These are phyloP conservation scores for Aspergillus diversus DNA, from an alignment of 495 filamentous ascomycete genomes.

Conservation along the genomic window DNA sequence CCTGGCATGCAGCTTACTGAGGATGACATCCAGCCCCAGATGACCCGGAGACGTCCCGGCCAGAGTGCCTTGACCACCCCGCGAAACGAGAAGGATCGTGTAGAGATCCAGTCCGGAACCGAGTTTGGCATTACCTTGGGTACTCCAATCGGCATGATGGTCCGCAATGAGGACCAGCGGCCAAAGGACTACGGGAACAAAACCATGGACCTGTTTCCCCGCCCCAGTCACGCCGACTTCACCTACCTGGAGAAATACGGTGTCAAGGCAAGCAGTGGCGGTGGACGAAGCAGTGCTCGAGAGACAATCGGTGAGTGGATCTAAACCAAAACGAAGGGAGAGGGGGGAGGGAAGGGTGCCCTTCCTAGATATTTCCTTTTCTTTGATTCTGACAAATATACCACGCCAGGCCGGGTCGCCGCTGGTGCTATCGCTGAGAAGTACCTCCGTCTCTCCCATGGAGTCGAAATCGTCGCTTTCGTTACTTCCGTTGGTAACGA, in stretches of 20 bases:
- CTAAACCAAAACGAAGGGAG: background rate
- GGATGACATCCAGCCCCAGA: conserved; percentile 90
- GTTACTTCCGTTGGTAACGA: conserved; percentile 82
- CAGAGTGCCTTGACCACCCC: conserved; percentile 91
- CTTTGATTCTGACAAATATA: conserved; percentile 12
- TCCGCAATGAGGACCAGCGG: conserved; percentile 90
- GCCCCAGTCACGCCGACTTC: conserved; percentile 94
- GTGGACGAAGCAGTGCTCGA: conserved; percentile 87
- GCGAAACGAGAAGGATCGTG: conserved; percentile 87
- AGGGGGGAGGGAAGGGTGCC: background rate
- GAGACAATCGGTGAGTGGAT: conserved; percentile 80
- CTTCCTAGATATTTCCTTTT: background rate
- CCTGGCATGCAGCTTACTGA: conserved; percentile 89
- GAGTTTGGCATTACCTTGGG: conserved; percentile 92
- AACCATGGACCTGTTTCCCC: conserved; percentile 90
- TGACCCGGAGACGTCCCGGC: conserved; percentile 88
- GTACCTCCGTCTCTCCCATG: conserved; percentile 78
- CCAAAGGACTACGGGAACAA: conserved; percentile 91
- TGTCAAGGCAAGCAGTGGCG: conserved; percentile 89
- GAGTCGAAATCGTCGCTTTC: conserved; percentile 90
- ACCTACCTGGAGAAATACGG: conserved; percentile 98
- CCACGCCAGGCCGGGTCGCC: conserved; percentile 70
- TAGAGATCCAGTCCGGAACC: conserved; percentile 92
- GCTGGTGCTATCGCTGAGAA: conserved; percentile 97
- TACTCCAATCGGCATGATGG: conserved; percentile 86